These are phyloP conservation scores for Craterostigma plantagineum DNA, from an alignment of 257 asterid species.

Conservation along the genomic window DNA sequence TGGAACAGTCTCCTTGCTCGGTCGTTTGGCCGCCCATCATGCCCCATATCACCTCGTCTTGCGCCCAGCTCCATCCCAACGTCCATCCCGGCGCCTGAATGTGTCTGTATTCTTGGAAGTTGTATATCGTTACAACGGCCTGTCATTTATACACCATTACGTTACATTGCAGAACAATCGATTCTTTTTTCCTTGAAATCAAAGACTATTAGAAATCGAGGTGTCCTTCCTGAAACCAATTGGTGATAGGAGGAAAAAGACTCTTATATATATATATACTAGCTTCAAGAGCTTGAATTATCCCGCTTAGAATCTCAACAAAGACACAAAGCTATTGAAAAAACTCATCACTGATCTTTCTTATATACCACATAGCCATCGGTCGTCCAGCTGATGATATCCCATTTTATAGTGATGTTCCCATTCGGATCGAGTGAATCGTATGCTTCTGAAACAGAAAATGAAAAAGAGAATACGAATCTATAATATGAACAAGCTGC, in stretches of 20 bases:
- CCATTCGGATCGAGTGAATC: slow-evolving; percentile 51
- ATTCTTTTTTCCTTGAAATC: too few species aligned
- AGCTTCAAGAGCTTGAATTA: too few species aligned
- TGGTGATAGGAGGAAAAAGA: too few species aligned
- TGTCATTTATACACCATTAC: too few species aligned
- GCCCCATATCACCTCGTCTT: slow-evolving; percentile 83
- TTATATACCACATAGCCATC: slow-evolving; percentile 45
- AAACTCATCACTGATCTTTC: not conserved
- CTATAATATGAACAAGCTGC: too few species aligned
- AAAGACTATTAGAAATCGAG: too few species aligned
- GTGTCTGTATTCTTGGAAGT: slow-evolving; percentile 86
- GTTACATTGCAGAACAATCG: too few species aligned
- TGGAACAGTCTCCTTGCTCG: slow-evolving; percentile 90
- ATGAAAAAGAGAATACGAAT: not conserved
- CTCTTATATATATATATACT: too few species aligned
- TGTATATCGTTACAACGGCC: slow-evolving; percentile 77
- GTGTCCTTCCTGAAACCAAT: too few species aligned
- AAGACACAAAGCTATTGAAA: too few species aligned
- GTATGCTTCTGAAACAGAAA: slow-evolving; percentile 23
- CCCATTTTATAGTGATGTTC: slow-evolving; percentile 51
- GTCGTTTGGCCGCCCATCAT: slow-evolving; percentile 75
- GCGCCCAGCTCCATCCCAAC: slow-evolving; percentile 91
- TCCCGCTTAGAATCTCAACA: too few species aligned
- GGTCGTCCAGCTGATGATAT: slow-evolving; percentile 35
- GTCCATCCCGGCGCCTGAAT: slow-evolving; percentile 92